Percentiles rank a stretch among this genome's conserved stretches.
Conservation (phyloP, 2,329 filamentous ascomycete genomes). For the Xylariaceae sp. region DNA sequence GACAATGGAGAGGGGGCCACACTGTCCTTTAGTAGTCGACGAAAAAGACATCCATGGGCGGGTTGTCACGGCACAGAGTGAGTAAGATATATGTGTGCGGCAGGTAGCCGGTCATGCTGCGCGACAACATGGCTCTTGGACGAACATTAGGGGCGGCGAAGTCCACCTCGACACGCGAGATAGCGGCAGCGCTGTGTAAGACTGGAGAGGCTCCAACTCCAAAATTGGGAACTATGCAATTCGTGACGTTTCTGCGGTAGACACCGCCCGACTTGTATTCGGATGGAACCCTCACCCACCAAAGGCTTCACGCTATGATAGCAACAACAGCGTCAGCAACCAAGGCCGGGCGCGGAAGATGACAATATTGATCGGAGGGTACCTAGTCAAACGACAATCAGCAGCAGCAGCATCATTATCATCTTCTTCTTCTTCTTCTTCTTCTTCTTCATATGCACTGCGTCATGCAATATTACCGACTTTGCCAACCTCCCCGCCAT, state of each 20-base stretch:
- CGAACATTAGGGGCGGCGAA: conserved; percentile 11
- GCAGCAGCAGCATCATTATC: too few relatives aligned
- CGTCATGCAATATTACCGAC: conserved; percentile 1
- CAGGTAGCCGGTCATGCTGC: conserved; percentile 11
- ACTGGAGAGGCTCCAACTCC: conserved; percentile 8
- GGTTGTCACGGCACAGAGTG: conserved; percentile 9
- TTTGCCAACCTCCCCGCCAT: not conserved
- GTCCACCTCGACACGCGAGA: conserved; percentile 8
- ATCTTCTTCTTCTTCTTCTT: too few relatives aligned
- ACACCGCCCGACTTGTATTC: conserved; percentile 14
- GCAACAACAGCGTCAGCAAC: conserved; percentile 1
- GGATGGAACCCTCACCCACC: conserved; percentile 6
- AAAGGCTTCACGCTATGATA: not conserved
- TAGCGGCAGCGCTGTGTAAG: conserved; percentile 7
- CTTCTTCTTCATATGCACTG: not conserved
- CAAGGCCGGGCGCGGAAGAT: conserved; percentile 3
- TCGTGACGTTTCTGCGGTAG: not conserved
- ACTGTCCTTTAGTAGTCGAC: conserved; percentile 8
- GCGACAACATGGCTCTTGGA: conserved; percentile 10
- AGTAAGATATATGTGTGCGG: conserved; percentile 7
- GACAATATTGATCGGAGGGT: not conserved
- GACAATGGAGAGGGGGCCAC: conserved; percentile 6
- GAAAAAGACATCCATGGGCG: conserved; percentile 4
- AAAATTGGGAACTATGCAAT: conserved; percentile 4
- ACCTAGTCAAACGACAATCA: too few relatives aligned